Percentiles rank a stretch among this genome's conserved stretches.
Evolutionary conservation across 2,329 filamentous ascomycete species (phyloP).

Genomic region (Byssochlamys sp.): DNA sequence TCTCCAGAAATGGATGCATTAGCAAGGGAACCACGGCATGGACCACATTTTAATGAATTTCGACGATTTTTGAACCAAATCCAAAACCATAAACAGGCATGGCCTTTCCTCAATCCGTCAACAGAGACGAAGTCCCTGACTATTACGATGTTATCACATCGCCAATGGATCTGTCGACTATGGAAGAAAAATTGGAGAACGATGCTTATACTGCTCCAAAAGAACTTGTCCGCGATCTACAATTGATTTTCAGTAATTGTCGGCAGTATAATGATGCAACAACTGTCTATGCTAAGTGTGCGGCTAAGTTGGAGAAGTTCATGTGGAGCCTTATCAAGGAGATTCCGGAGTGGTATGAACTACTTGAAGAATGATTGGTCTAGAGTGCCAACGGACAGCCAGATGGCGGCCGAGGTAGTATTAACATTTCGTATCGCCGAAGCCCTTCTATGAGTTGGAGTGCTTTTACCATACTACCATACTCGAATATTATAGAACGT

Average conservation of each 20-base stretch:
- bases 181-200: slow-evolving; percentile 90
- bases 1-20: slow-evolving; percentile 96
- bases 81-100: slow-evolving; percentile 83
- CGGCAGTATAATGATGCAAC: slow-evolving; percentile 92
- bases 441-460: too few relatives aligned
- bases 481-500: too few relatives aligned
- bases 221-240: slow-evolving; percentile 82
- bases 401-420: too few relatives aligned
- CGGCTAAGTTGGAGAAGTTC: slow-evolving; percentile 83
- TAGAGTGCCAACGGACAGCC: too few relatives aligned
- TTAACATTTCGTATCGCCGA: too few relatives aligned
- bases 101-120: slow-evolving; percentile 91
- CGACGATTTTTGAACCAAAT: slow-evolving; percentile 87
- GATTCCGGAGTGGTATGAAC: slow-evolving; percentile 72
- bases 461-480: too few relatives aligned
- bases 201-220: slow-evolving; percentile 85
- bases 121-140: slow-evolving; percentile 87
- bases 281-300: slow-evolving; percentile 88
- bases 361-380: too few relatives aligned
- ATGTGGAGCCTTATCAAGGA: slow-evolving; percentile 91
- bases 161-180: slow-evolving; percentile 91
- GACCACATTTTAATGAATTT: slow-evolving; percentile 90
- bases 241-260: slow-evolving; percentile 88
- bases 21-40: slow-evolving; percentile 85
- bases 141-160: slow-evolving; percentile 98